Conservation (phyloP, 202 grass and related monocot genomes). For the Setaria italica region DNA sequence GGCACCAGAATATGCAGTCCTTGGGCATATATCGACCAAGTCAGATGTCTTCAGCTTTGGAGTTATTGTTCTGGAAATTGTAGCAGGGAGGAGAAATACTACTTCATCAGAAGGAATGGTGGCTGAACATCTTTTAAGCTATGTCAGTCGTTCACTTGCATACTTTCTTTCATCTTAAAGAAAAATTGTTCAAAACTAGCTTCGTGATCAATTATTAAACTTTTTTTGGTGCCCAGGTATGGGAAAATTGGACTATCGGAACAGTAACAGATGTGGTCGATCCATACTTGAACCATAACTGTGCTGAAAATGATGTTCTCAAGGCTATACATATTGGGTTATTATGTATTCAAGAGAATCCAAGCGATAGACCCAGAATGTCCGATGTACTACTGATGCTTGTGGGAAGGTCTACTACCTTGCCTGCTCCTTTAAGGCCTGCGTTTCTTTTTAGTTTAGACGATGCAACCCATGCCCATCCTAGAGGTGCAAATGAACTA, state of each 20-base stretch:
- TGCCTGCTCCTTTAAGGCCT: conserved; percentile 41
- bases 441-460: conserved; percentile 45
- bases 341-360: conserved; percentile 60
- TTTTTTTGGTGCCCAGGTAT: conserved; percentile 30
- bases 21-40: conserved; percentile 49
- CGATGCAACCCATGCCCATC: background rate
- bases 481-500: background rate
- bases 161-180: too few relatives aligned
- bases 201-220: too few relatives aligned
- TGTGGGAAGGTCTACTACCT: conserved; percentile 39
- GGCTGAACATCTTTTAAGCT: conserved; percentile 45
- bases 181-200: too few relatives aligned
- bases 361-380: conserved; percentile 51
- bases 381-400: conserved; percentile 53
- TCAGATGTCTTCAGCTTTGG: conserved; percentile 69
- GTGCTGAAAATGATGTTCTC: conserved; percentile 23
- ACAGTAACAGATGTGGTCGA: conserved; percentile 29
- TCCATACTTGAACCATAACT: background rate
- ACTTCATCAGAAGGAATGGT: conserved; percentile 33
- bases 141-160: conserved; percentile 42
- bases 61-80: conserved; percentile 63
- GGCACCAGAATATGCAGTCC: conserved; percentile 15
- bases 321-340: conserved; percentile 55
- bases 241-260: conserved; percentile 52
- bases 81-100: conserved; percentile 48